Evolutionary conservation across 2,329 filamentous ascomycete genomes (phyloP).

Genomic region (Proliferodiscus dingleyae): DNA sequence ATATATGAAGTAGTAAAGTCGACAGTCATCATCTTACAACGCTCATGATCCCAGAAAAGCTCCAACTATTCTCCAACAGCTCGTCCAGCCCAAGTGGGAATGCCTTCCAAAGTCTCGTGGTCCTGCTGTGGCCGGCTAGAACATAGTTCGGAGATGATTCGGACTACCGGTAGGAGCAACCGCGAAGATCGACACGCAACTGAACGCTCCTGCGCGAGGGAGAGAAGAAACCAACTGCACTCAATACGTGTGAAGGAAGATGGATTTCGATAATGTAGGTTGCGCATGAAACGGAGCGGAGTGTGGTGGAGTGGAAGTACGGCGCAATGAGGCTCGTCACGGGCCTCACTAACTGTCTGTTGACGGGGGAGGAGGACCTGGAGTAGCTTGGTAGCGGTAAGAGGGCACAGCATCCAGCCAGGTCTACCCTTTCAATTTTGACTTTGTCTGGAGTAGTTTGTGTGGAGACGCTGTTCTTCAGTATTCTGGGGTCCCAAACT

Average conservation of each 20-base stretch:
- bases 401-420: not conserved
- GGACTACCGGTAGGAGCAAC: not conserved
- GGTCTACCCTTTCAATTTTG: not conserved
- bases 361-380: not conserved
- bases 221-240: not conserved
- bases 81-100: not conserved
- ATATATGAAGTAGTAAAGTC: conserved; percentile 1
- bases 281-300: not conserved
- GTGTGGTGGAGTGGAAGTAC: too few relatives aligned
- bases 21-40: conserved; percentile 6
- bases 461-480: not conserved
- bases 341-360: not conserved
- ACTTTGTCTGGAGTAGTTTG: not conserved
- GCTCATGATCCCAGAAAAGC: not conserved
- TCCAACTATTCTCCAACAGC: not conserved
- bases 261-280: not conserved
- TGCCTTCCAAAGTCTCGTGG: not conserved
- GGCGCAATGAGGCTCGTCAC: not conserved
- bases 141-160: not conserved
- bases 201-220: not conserved
- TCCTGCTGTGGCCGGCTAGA: not conserved
- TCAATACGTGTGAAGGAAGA: not conserved
- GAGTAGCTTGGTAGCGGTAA: not conserved
- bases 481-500: not conserved
- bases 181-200: not conserved